These are phyloP conservation scores for Pseudogymnoascus sp. DNA, from an alignment of 2,329 filamentous ascomycete species.

Conservation along the genomic window DNA sequence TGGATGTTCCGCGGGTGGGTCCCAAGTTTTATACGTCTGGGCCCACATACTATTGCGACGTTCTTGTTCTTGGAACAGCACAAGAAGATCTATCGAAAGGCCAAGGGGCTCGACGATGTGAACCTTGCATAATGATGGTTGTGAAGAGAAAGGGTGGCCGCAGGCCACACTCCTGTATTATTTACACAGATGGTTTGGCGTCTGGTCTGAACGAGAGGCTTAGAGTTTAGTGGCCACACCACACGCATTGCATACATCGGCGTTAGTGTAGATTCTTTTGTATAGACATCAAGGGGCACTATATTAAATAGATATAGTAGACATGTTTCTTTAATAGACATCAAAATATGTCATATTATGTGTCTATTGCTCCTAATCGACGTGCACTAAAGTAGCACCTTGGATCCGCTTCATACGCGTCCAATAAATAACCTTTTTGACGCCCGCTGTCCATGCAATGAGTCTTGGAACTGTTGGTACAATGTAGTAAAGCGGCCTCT, in stretches of 20 bases:
- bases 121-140: not conserved
- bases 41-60: slow-evolving; percentile 78
- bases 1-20: slow-evolving; percentile 94
- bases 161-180: not conserved
- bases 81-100: slow-evolving; percentile 64
- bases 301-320: not conserved
- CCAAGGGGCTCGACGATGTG: slow-evolving; percentile 30
- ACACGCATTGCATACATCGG: slow-evolving; percentile 1
- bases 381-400: not conserved
- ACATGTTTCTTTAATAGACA: not conserved
- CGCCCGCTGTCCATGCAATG: slow-evolving; percentile 1
- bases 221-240: slow-evolving; percentile 6
- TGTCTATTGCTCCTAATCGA: slow-evolving; percentile 1
- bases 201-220: not conserved
- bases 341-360: not conserved
- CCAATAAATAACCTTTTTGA: slow-evolving; percentile 6
- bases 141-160: not conserved
- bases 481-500: not conserved
- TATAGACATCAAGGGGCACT: not conserved
- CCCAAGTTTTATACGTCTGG: slow-evolving; percentile 62
- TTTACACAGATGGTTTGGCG: not conserved
- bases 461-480: not conserved
- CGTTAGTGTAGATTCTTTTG: not conserved
- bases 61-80: slow-evolving; percentile 84
- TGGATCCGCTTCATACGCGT: not conserved